These are phyloP conservation scores for Zasmidium cellare DNA, from an alignment of 2,329 filamentous ascomycete species.

Conservation along the genomic window DNA sequence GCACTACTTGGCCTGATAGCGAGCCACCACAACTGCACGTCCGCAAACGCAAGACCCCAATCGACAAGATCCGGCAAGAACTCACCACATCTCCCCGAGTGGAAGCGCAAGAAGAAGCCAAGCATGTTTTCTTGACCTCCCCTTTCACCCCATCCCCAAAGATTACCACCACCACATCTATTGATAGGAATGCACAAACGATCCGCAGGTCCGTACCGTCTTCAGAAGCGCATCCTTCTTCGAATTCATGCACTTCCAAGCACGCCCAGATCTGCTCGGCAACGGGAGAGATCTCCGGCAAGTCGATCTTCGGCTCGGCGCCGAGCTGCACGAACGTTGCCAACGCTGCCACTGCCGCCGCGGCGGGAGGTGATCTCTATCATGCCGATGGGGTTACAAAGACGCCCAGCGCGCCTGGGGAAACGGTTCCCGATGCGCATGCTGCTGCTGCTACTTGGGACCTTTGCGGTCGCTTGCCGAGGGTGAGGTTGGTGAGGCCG, in stretches of 20 bases:
- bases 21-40: conserved; percentile 15
- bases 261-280: conserved; percentile 10
- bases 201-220: not conserved
- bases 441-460: conserved; percentile 1
- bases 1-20: not conserved
- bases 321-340: conserved; percentile 6
- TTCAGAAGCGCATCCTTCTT: not conserved
- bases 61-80: conserved; percentile 11
- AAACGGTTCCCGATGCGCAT: not conserved
- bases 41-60: conserved; percentile 14
- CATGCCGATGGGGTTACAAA: not conserved
- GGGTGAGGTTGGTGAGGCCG: conserved; percentile 30
- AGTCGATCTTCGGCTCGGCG: conserved; percentile 7
- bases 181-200: not conserved
- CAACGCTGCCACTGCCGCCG: not conserved
- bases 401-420: conserved; percentile 9
- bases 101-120: conserved; percentile 2
- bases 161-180: not conserved
- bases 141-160: conserved; percentile 4
- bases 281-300: conserved; percentile 1
- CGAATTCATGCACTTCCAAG: not conserved
- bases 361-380: conserved; percentile 7
- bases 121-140: not conserved
- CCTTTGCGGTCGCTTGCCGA: conserved; percentile 23
- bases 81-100: not conserved